Base-by-base conservation (phyloP, 1,284 basidiomycete species). In the Coniferiporia sulphurascens region DNA sequence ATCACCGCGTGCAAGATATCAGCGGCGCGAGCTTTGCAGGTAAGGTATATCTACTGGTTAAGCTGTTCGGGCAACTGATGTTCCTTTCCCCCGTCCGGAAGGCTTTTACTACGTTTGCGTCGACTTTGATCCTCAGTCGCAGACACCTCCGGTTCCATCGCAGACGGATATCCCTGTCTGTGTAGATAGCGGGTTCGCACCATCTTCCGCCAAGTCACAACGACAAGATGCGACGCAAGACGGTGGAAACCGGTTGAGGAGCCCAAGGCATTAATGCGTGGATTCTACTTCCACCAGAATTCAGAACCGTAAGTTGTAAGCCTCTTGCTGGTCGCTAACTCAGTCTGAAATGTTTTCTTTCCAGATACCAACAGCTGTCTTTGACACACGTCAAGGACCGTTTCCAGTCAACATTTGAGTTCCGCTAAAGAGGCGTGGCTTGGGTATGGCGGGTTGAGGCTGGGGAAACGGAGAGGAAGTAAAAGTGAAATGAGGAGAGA, bases 21-120 rank as follows among this genome's bases (percentile, higher is more conserved):
- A 93, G 86, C 67, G 95, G 95, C 34, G 95, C 95, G 4, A 94
- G 91, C 70, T 98, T 96, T 75, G 95, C 93, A 63, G 93, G 93
- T 92, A 66, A 69, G 82, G 38, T 3, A 41, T 4, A 41, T 76
- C 45, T 41, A 5, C 27, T 62, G 38, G 49, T 63, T 61, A 59
- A 48, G 35, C 44, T 19, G 56, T 41, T 56, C 22, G 52, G 48
- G 60, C 41, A 36, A 19, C 34, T 34, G 48, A 51, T 34, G 35
- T 52, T 13, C 13, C 57, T 58, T 49, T 12, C 38, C 15, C 7
- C 7, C 7, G 3, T 41, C 15, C 38, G 64, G 12, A 69, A 91
- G 88, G 90, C 57, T 91, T 95, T 74, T 93, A 95, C 76, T 93
- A 93, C 69, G 83, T 92, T 65, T 89, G 89, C 69, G 86, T 93